Evolutionary conservation across 805 yeast species (phyloP).

Genomic region (Cyberlindnera mississippiensis): DNA sequence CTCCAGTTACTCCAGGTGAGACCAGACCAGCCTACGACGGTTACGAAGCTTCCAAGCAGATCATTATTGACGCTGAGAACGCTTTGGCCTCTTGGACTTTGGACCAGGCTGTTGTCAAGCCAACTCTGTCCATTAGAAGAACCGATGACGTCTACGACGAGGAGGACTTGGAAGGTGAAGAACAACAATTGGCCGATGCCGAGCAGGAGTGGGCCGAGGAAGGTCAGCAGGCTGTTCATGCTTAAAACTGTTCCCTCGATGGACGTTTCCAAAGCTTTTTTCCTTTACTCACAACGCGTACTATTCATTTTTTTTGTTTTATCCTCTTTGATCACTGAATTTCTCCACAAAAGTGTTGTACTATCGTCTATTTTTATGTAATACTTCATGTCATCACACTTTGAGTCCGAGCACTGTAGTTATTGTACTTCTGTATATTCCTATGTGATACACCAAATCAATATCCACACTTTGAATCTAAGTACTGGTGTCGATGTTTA

Average conservation of each 20-base stretch:
- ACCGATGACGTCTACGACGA: slow-evolving; percentile 50
- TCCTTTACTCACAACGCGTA: neutral
- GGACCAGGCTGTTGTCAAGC: slow-evolving; percentile 77
- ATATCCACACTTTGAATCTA: too few relatives aligned
- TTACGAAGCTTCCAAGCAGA: slow-evolving; percentile 83
- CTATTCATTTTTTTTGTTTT: neutral
- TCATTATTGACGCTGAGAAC: slow-evolving; percentile 79
- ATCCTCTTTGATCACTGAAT: neutral
- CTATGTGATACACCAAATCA: too few relatives aligned
- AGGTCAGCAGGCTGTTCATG: slow-evolving; percentile 24
- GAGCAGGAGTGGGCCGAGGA: slow-evolving; percentile 52
- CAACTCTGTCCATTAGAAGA: slow-evolving; percentile 66
- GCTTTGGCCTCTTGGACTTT: slow-evolving; percentile 83
- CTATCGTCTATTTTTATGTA: neutral
- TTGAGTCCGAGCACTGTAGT: slow-evolving; percentile 11
- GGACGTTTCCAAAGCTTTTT: too few relatives aligned
- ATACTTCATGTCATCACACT: neutral
- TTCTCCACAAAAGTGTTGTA: neutral
- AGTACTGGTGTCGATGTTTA: too few relatives aligned
- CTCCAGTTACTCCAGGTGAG: slow-evolving; percentile 90
- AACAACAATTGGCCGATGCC: slow-evolving; percentile 46
- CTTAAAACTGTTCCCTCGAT: too few relatives aligned
- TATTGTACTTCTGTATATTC: too few relatives aligned
- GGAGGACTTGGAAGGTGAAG: slow-evolving; percentile 46
- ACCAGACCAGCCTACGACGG: slow-evolving; percentile 88